Percentiles rank a stretch among this genome's conserved stretches.
Conservation (phyloP, 202 grass and related monocot species). For the Panicum virgatum region DNA sequence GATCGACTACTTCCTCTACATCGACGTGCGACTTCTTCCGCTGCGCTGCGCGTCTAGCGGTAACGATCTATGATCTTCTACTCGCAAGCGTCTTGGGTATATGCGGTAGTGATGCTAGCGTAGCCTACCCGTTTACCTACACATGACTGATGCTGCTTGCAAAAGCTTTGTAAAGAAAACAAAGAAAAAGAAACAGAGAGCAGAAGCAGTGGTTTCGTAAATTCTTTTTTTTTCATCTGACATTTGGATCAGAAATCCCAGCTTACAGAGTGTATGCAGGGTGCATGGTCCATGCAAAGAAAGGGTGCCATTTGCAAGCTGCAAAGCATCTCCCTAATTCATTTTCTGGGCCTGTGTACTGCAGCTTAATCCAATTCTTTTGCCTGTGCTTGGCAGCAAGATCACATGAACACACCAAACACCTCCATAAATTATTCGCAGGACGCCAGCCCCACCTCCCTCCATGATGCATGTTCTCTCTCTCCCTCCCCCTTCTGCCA, state of each 20-base stretch:
- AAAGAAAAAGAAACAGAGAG: not conserved
- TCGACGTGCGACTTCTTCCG: too few species aligned
- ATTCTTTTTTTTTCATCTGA: not conserved
- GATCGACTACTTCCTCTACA: too few species aligned
- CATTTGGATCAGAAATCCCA: slow-evolving; percentile 5
- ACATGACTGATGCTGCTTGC: not conserved
- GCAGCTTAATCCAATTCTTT: slow-evolving; percentile 36
- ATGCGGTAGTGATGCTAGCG: too few species aligned
- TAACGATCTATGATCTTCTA: too few species aligned
- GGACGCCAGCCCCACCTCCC: slow-evolving; percentile 36
- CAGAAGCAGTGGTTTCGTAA: not conserved
- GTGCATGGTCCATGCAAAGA: slow-evolving; percentile 22
- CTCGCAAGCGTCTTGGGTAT: too few species aligned
- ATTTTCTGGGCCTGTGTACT: slow-evolving; percentile 18
- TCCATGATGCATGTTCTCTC: slow-evolving; percentile 46
- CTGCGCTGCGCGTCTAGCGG: too few species aligned
- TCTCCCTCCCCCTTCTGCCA: not conserved
- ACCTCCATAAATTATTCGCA: slow-evolving; percentile 45
- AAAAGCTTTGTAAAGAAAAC: not conserved
- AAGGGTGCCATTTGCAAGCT: slow-evolving; percentile 29
- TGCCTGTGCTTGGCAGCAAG: slow-evolving; percentile 34
- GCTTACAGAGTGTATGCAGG: slow-evolving; percentile 10
- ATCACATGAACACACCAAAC: slow-evolving; percentile 54
- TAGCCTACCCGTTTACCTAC: too few species aligned
- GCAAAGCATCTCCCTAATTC: slow-evolving; percentile 30